Conservation (phyloP, 306 rosid species). For the Dicorynia guianensis region DNA sequence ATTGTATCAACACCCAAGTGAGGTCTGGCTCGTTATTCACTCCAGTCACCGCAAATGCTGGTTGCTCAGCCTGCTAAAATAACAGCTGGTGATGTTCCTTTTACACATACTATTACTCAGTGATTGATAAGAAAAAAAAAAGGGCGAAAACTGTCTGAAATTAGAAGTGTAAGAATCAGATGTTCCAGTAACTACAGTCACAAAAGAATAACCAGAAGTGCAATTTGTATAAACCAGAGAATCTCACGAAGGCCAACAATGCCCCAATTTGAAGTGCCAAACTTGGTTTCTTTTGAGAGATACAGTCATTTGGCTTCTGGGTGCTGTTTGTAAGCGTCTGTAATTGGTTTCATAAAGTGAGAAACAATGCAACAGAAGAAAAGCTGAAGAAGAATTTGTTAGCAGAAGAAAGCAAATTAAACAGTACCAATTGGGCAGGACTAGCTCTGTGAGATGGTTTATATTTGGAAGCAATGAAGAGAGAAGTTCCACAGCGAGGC, state of each 20-base stretch:
- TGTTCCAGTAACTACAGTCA: constrained; percentile 2
- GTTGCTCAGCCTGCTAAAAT: constrained; percentile 61
- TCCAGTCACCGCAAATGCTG: constrained; percentile 84
- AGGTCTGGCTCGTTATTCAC: constrained; percentile 66
- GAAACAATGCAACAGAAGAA: constrained; percentile 1
- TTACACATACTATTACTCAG: no score
- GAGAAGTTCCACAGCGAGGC: constrained; percentile 37
- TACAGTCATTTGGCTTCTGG: constrained; percentile 47
- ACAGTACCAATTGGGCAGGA: constrained; percentile 38
- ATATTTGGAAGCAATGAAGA: constrained; percentile 49
- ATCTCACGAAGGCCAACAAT: constrained; percentile 73
- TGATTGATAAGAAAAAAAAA: no score
- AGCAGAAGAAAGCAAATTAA: background rate
- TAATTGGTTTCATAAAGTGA: constrained; percentile 40
- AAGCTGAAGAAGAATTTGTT: background rate
- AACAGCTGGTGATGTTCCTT: no score
- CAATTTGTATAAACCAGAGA: constrained; percentile 5
- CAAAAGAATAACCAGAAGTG: background rate
- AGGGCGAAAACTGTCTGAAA: no score
- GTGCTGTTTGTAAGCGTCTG: constrained; percentile 50
- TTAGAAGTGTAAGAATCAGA: no score
- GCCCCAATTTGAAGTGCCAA: constrained; percentile 75
- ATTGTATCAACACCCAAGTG: constrained; percentile 56
- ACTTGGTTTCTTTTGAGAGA: constrained; percentile 52
- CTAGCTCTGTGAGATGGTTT: constrained; percentile 35